Evolutionary conservation across 2,329 filamentous ascomycete species (phyloP).

Genomic region (Fusarium pilosicola): DNA sequence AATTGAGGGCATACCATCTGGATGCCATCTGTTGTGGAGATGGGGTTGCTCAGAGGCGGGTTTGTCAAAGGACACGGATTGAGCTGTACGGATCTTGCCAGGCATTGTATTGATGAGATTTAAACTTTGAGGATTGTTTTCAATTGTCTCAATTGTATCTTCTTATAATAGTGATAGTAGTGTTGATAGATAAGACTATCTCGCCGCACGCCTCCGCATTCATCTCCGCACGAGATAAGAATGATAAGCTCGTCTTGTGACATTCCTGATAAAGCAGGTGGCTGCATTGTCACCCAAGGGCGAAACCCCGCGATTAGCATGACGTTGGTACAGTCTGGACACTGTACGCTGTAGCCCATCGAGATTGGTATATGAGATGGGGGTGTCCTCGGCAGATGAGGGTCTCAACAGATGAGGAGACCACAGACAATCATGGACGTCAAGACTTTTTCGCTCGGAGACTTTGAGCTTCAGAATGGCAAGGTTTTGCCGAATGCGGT

Average conservation of each 20-base stretch:
- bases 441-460: constrained; percentile 64
- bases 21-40: constrained; percentile 84
- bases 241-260: constrained; percentile 33
- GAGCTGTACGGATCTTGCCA: constrained; percentile 39
- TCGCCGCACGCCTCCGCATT: constrained; percentile 10
- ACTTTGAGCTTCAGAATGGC: constrained; percentile 74
- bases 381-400: neutral
- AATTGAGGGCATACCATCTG: constrained; percentile 73
- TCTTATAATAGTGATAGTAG: neutral
- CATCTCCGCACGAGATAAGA: constrained; percentile 27
- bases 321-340: neutral
- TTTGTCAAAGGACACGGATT: constrained; percentile 41
- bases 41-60: constrained; percentile 41
- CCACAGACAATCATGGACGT: constrained; percentile 17
- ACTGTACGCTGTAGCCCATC: neutral
- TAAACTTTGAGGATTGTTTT: neutral
- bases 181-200: constrained; percentile 11
- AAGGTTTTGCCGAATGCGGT: constrained; percentile 69
- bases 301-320: constrained; percentile 19
- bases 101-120: constrained; percentile 25
- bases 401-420: neutral
- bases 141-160: neutral
- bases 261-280: constrained; percentile 24
- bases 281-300: constrained; percentile 25
- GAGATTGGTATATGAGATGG: constrained; percentile 5